phyloP scores from a whole-genome alignment of 2,329 filamentous ascomycete genomes.

The Paramyrothecium sp. region DNA sequence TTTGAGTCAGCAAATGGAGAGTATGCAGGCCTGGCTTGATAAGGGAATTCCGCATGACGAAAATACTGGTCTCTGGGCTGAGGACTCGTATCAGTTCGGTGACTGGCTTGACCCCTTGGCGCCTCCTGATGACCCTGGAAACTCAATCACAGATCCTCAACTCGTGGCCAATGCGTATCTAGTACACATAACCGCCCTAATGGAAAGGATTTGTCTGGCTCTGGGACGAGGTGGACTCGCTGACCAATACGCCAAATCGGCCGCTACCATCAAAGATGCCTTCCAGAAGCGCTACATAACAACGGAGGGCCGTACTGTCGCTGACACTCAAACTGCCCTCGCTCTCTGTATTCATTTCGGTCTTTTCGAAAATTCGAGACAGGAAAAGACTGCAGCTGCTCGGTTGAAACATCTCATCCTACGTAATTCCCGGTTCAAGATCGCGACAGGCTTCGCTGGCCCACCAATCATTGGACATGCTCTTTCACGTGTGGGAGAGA shows the following conservation, averaged over 20 bases:
- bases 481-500: too few species aligned
- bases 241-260: conserved; percentile 22
- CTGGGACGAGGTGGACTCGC: conserved; percentile 25
- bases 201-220: conserved; percentile 28
- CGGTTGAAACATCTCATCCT: conserved; percentile 28
- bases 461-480: conserved; percentile 29
- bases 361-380: conserved; percentile 19
- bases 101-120: conserved; percentile 46
- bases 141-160: conserved; percentile 31
- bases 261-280: too few species aligned
- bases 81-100: conserved; percentile 12
- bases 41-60: conserved; percentile 13
- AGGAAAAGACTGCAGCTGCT: conserved; percentile 21
- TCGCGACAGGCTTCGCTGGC: conserved; percentile 40
- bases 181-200: conserved; percentile 33
- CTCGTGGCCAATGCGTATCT: conserved; percentile 44
- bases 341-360: conserved; percentile 23
- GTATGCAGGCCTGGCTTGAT: conserved; percentile 30
- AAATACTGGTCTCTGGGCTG: conserved; percentile 35
- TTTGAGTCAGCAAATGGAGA: conserved; percentile 31
- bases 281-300: too few species aligned
- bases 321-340: too few species aligned
- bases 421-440: conserved; percentile 25
- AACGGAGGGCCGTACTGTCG: too few species aligned
- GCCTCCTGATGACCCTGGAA: conserved; percentile 32